Percentiles rank a stretch among this genome's conserved stretches.
These are phyloP conservation scores for Orbilia ellipsospora DNA, from an alignment of 2,329 filamentous ascomycete genomes.

Conservation along the genomic window DNA sequence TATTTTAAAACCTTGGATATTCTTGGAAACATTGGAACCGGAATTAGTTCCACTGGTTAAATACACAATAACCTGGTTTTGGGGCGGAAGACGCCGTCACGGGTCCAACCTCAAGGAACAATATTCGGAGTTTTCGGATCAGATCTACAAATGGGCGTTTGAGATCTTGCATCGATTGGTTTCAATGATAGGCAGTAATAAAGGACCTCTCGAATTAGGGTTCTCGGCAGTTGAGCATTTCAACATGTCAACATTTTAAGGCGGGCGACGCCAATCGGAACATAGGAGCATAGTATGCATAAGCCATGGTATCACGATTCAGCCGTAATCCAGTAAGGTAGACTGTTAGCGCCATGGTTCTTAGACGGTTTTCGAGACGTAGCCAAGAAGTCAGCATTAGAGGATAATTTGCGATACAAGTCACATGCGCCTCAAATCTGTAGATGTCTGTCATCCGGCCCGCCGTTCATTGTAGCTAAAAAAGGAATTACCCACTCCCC, in stretches of 20 bases:
- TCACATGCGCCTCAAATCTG: too few species aligned
- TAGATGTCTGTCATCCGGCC: too few species aligned
- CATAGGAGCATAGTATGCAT: neutral
- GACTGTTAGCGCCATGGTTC: too few species aligned
- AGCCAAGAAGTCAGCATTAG: too few species aligned
- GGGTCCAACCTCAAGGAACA: neutral
- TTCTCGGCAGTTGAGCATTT: too few species aligned
- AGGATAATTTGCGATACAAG: too few species aligned
- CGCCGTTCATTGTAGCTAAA: too few species aligned
- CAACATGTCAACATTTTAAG: neutral
- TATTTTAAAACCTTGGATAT: neutral
- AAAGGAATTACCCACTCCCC: conserved; percentile 10
- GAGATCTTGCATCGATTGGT: conserved; percentile 3
- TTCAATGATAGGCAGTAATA: too few species aligned
- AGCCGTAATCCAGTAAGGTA: neutral
- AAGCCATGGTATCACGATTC: neutral
- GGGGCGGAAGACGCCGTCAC: neutral
- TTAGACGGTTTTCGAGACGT: too few species aligned
- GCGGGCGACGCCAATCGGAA: neutral
- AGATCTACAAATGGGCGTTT: neutral
- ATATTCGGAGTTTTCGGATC: conserved; percentile 18
- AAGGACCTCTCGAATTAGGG: too few species aligned
- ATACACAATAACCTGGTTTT: conserved; percentile 7
- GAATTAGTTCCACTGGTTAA: conserved; percentile 20
- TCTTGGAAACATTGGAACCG: neutral